Base-by-base conservation (phyloP, 2,329 filamentous ascomycete species). In the Apiospora sp. region DNA sequence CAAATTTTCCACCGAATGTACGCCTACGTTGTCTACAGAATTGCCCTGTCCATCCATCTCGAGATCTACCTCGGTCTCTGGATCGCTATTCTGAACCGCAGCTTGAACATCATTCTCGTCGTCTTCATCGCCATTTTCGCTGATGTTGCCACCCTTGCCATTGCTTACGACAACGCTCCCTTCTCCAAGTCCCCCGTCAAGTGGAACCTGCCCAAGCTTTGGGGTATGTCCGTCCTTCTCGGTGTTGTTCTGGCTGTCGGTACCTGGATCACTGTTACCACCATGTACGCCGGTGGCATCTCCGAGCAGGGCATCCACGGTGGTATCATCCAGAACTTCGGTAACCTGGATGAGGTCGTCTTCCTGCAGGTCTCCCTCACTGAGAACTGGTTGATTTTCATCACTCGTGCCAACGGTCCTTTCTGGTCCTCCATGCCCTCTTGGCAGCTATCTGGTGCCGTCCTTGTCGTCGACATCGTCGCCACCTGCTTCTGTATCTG, bases 1-100 rank as follows among this genome's bases (percentile, higher is more conserved):
- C 94, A 97, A 84, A 97, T 98, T 83, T 97, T 97, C 88, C 94
- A 97, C 86, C 94, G 95, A 80, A 97, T 98, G 94, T 96, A 97
- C 86, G 93, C 94, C 73, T 98, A 97, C 87, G 94, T 98, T 77
- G 93, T 97, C 80, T 97, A 97, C 87, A 94, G 95, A 89, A 97
- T 98, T 80, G 94, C 95, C 68, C 86, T 98, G 80, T 97, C 94
- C 22, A 91, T 97, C 76, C 95, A 98, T 83, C 89, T 97, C 81
- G 94, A 96, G 86, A 93, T 97, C 82, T 97, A 95, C 89, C 89
- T 97, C 69, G 94, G 94, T 82, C 90, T 97, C 73, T 97, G 94
- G 94, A 96, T 97, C 78, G 93, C 93, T 78, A 95, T 96, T 78
- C 87, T 96, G 78, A 96, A 97, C 88, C 87, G 90, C 74, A 93